Evolutionary conservation across 2,329 filamentous ascomycete species (phyloP).

Genomic region (Alternaria conjuncta): DNA sequence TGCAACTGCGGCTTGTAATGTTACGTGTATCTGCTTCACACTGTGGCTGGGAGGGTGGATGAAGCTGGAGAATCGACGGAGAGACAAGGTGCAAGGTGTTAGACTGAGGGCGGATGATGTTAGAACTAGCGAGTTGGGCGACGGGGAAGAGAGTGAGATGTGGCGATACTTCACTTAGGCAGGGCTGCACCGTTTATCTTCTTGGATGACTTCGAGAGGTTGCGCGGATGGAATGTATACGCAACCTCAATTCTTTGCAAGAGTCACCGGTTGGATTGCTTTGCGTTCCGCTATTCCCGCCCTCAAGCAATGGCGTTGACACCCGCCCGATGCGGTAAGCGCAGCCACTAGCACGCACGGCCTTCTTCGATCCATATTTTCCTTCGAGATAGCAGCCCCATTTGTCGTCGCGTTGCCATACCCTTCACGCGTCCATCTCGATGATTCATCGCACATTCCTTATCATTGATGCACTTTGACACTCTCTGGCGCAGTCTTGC

Average conservation of each 20-base stretch:
- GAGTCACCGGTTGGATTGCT: background rate
- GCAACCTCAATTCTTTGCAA: background rate
- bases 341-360: background rate
- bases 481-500: background rate
- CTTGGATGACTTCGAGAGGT: too few species aligned
- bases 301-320: background rate
- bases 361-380: background rate
- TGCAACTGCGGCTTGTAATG: conserved; percentile 53
- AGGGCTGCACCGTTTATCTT: background rate
- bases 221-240: background rate
- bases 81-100: conserved; percentile 48
- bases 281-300: background rate
- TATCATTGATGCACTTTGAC: background rate
- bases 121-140: conserved; percentile 48
- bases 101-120: conserved; percentile 48
- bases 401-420: background rate
- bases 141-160: conserved; percentile 48
- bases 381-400: background rate
- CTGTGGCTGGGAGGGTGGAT: conserved; percentile 54
- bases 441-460: background rate
- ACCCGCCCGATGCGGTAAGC: background rate
- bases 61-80: conserved; percentile 53
- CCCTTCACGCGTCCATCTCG: background rate
- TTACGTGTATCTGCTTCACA: conserved; percentile 50
- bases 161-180: conserved; percentile 47